These are phyloP conservation scores for Candida neerlandica DNA, from an alignment of 1,139 yeast genomes.

Conservation along the genomic window DNA sequence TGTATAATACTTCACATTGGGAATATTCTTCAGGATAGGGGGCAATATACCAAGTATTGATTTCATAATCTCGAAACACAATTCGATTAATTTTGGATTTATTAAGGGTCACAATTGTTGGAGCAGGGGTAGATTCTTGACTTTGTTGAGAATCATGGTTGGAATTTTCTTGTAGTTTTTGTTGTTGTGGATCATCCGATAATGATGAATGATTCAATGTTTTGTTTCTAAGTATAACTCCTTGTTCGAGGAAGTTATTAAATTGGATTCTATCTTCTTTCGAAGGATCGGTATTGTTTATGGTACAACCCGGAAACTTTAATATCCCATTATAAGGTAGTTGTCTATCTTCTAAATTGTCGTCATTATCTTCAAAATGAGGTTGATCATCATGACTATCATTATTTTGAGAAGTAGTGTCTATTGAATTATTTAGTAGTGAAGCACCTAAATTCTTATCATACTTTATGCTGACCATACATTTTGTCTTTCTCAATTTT, in stretches of 20 bases:
- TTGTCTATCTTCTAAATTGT: constrained; percentile 25
- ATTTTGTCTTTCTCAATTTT: neutral
- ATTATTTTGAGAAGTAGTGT: neutral
- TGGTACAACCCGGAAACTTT: constrained; percentile 59
- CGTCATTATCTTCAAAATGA: neutral
- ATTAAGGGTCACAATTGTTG: constrained; percentile 14
- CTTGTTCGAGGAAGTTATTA: constrained; percentile 30
- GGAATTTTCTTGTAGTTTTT: neutral
- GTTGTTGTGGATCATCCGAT: neutral
- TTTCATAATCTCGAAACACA: constrained; percentile 70
- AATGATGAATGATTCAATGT: constrained; percentile 1
- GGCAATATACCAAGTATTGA: constrained; percentile 89
- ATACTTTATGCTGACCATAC: neutral
- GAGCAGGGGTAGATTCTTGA: constrained; percentile 21
- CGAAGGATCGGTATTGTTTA: constrained; percentile 63
- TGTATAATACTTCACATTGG: constrained; percentile 58
- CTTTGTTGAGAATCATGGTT: constrained; percentile 4
- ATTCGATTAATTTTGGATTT: constrained; percentile 50
- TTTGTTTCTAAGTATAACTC: constrained; percentile 23
- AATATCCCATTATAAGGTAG: constrained; percentile 70
- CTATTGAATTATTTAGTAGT: neutral
- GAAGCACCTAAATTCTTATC: neutral
- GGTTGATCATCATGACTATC: neutral
- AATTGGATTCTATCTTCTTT: constrained; percentile 52
- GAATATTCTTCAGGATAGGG: constrained; percentile 92